These are phyloP conservation scores for Lecanosticta acicola DNA, from an alignment of 2,329 filamentous ascomycete genomes.

Conservation along the genomic window DNA sequence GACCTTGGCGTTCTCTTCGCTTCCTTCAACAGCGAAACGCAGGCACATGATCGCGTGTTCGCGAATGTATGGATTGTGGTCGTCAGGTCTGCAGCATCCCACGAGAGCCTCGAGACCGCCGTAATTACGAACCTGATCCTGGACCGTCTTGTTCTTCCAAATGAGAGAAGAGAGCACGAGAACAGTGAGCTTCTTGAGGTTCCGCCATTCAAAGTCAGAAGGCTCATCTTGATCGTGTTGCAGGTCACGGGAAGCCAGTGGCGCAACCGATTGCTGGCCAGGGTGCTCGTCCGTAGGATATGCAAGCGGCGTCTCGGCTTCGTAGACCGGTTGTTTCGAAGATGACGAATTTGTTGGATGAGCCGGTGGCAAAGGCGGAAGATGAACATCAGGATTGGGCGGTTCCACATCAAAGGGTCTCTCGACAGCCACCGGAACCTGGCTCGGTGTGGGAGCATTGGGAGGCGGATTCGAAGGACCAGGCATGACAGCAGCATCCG, in stretches of 20 bases:
- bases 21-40: constrained; percentile 66
- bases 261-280: constrained; percentile 22
- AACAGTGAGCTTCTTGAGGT: constrained; percentile 88
- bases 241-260: constrained; percentile 9
- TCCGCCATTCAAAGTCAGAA: constrained; percentile 65
- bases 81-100: constrained; percentile 85
- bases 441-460: constrained; percentile 4
- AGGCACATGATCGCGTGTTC: constrained; percentile 84
- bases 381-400: constrained; percentile 13
- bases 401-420: constrained; percentile 55
- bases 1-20: constrained; percentile 65
- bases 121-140: constrained; percentile 78
- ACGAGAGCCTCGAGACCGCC: constrained; percentile 83
- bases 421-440: constrained; percentile 49
- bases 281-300: constrained; percentile 36
- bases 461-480: constrained; percentile 1
- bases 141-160: constrained; percentile 78
- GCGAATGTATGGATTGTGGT: constrained; percentile 88
- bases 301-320: constrained; percentile 38
- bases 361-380: constrained; percentile 32
- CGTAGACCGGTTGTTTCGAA: constrained; percentile 40
- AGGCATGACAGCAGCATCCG: constrained; percentile 21
- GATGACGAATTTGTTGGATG: constrained; percentile 33
- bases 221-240: constrained; percentile 55
- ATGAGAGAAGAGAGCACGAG: constrained; percentile 84